phyloP scores from a whole-genome alignment of 1,284 basidiomycete species.

The Tilletia setariae region DNA sequence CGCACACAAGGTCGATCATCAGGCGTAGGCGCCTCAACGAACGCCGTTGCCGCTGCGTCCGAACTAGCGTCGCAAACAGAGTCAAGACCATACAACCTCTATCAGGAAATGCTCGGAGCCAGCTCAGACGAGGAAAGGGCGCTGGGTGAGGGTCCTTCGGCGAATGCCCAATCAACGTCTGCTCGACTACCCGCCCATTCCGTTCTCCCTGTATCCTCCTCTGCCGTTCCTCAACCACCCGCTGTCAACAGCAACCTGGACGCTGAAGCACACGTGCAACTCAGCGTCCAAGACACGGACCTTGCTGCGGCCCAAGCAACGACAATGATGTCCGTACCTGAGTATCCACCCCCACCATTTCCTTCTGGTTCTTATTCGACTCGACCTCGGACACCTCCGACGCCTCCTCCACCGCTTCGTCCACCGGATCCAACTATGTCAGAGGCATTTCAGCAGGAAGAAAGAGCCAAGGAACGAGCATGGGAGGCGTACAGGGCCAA shows the following conservation, averaged over 20 bases:
- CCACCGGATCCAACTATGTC: slow-evolving; percentile 10
- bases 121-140: slow-evolving; percentile 2
- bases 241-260: neutral
- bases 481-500: slow-evolving; percentile 5
- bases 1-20: neutral
- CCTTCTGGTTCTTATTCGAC: slow-evolving; percentile 2
- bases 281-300: neutral
- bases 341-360: slow-evolving; percentile 5
- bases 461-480: neutral
- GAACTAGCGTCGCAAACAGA: slow-evolving; percentile 11
- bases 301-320: neutral
- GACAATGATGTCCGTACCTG: neutral
- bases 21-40: too few species aligned
- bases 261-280: neutral
- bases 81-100: slow-evolving; percentile 4
- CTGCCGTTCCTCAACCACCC: neutral
- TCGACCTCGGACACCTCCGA: slow-evolving; percentile 10
- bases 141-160: neutral
- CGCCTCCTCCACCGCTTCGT: neutral
- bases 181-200: neutral
- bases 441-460: neutral
- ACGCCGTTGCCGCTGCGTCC: neutral
- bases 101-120: slow-evolving; percentile 8
- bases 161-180: neutral
- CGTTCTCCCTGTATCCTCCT: too few species aligned